Base-by-base conservation (phyloP, 2,329 filamentous ascomycete genomes). In the Colletotrichum chlorophyti region DNA sequence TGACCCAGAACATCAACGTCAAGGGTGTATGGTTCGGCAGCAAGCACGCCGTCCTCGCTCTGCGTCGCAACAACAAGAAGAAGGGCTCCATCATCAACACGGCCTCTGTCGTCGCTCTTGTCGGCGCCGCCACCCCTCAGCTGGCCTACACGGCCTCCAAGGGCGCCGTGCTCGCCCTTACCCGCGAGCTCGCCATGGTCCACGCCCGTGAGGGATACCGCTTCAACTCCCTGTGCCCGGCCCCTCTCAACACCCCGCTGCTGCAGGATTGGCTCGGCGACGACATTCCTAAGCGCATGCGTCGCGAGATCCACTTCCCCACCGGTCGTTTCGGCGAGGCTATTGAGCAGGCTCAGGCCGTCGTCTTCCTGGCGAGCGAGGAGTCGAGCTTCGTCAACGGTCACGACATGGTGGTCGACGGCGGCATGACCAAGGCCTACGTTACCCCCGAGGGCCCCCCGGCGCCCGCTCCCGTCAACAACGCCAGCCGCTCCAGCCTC, bases 21-120 rank as follows among this genome's bases (percentile, higher is more conserved):
- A 97, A 97, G 84, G 93, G 93, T 38, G 93, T 97, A n/a, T 97
- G 93, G 93, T 97, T 86, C 73, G 93, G 93, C 60, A 89, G 87
- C 83, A 97, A 97, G 83, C 91, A 97, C 74, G 92, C 93, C 6
- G 88, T 97, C 24, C 80, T 94, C 47, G 85, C 91, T 40, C 82
- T 97, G 67, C 89, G 93, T 64, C 87, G 86, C 67, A 82, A 96
- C 80, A 83, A 84, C 53, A 97, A 97, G 86, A 85, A 80, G 40
- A 85, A 83, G 66, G 91, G 86, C 48, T 92, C 88, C 74, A 87
- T 97, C 75, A 93, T 97, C 83, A 97, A 97, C 82, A 96, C 92
- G 3, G 93, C 92, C 23, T 93, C 89, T 42, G 90, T 96, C 45
- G 93, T 97, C 42, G 93, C 92, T 3, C 82, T 96, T 49, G 90